Percentiles rank a stretch among this genome's conserved stretches.
phyloP scores from a whole-genome alignment of 768 basidiomycete species.

The Tricholoma bakamatsutake region DNA sequence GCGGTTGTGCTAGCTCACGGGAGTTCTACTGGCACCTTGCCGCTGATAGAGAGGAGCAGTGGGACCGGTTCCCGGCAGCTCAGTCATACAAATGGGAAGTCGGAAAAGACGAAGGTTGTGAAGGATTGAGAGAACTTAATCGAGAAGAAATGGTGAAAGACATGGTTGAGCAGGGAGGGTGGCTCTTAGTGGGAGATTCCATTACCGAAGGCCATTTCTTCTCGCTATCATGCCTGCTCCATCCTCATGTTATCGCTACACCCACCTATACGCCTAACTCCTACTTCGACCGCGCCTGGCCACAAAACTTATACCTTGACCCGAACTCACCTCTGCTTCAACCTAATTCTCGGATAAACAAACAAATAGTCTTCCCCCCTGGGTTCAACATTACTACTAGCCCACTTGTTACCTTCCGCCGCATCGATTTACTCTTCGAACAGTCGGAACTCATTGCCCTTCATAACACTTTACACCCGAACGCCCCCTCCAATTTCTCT shows the following conservation, averaged over 20 bases:
- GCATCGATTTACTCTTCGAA: slow-evolving; percentile 54
- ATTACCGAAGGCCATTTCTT: slow-evolving; percentile 73
- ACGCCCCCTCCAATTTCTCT: slow-evolving; percentile 21
- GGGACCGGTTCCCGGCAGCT: slow-evolving; percentile 47
- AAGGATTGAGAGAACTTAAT: slow-evolving; percentile 32
- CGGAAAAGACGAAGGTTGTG: slow-evolving; percentile 31
- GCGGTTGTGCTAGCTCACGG: slow-evolving; percentile 57
- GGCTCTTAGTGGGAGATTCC: slow-evolving; percentile 65
- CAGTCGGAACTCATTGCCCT: slow-evolving; percentile 41
- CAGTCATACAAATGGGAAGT: slow-evolving; percentile 52
- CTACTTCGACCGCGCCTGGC: slow-evolving; percentile 58
- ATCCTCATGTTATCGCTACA: slow-evolving; percentile 61
- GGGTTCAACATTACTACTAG: slow-evolving; percentile 52
- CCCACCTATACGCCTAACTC: slow-evolving; percentile 52
- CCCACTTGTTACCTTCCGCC: slow-evolving; percentile 60
- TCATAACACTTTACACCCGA: slow-evolving; percentile 31
- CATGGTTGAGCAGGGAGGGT: slow-evolving; percentile 64
- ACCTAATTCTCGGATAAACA: slow-evolving; percentile 19
- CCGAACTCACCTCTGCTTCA: slow-evolving; percentile 45
- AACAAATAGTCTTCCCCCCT: slow-evolving; percentile 31
- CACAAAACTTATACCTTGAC: slow-evolving; percentile 57
- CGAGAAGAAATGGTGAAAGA: slow-evolving; percentile 42
- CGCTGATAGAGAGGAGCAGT: slow-evolving; percentile 40
- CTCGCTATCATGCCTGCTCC: slow-evolving; percentile 60
- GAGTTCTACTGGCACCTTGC: slow-evolving; percentile 63